phyloP scores from a whole-genome alignment of 2,329 filamentous ascomycete genomes.

The Alternaria hordeiaustralica region DNA sequence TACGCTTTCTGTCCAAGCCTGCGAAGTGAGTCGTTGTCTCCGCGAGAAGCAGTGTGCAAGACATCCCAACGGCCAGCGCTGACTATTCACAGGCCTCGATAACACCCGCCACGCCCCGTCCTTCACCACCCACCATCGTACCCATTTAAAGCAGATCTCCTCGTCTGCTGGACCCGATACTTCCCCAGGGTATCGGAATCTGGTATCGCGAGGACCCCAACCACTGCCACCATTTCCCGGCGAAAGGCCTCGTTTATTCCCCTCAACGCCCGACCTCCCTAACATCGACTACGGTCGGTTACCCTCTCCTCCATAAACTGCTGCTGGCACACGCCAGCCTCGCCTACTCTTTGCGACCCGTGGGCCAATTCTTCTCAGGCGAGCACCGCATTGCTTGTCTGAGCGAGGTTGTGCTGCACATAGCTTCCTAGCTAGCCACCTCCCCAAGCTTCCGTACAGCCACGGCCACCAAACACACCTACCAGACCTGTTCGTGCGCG shows the following conservation, averaged over 20 bases:
- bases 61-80: slow-evolving; percentile 12
- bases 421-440: slow-evolving; percentile 25
- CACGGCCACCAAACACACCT: slow-evolving; percentile 18
- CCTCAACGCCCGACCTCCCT: slow-evolving; percentile 86
- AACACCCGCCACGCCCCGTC: slow-evolving; percentile 61
- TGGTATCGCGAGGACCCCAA: slow-evolving; percentile 67
- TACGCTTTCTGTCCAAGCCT: slow-evolving; percentile 92
- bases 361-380: slow-evolving; percentile 98
- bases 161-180: slow-evolving; percentile 88
- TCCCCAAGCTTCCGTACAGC: slow-evolving; percentile 11
- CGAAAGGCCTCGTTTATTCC: slow-evolving; percentile 81
- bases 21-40: slow-evolving; percentile 73
- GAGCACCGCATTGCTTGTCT: slow-evolving; percentile 95
- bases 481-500: slow-evolving; percentile 23
- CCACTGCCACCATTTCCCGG: slow-evolving; percentile 85
- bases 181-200: slow-evolving; percentile 82
- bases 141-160: slow-evolving; percentile 63
- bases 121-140: slow-evolving; percentile 29
- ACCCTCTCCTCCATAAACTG: slow-evolving; percentile 56
- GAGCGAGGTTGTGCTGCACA: slow-evolving; percentile 96
- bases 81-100: slow-evolving; percentile 64
- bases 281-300: slow-evolving; percentile 78
- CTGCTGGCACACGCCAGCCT: slow-evolving; percentile 90
- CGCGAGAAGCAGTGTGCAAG: background rate
- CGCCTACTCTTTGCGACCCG: slow-evolving; percentile 61